Base-by-base conservation (phyloP, 2,329 filamentous ascomycete genomes). In the Neofusicoccum sp. region DNA sequence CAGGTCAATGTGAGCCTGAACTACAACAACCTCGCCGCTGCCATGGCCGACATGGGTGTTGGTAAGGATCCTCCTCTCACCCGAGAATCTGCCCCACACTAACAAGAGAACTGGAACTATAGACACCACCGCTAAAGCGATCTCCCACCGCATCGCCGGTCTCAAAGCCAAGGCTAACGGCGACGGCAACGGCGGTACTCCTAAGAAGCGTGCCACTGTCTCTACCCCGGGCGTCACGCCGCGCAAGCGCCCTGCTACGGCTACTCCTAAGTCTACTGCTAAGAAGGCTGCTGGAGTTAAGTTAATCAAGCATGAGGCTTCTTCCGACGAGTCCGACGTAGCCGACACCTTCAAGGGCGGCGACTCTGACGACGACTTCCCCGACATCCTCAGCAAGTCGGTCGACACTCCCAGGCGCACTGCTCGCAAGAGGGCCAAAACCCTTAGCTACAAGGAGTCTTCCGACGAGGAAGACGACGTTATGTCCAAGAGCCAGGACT, bases 121-220 rank as follows among this genome's bases (percentile, higher is more conserved):
- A 64, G 64, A 64, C 5, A 47, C 44, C 51, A 64, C 61, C 4
- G 20, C 61, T 12, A 65, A 65, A 28, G 64, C 63, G 1, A 43
- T 61, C 36, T 59, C 56, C 4, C 64, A 64, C 47, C 57, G 61
- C 20, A 62, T 65, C 26, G 36, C 43, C 20, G 61, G 60, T 6
- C 36, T 65, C 20, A 64, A 63, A 49, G 9, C 11, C 24, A 47
- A 56, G 8, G 33, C 51, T 26, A 56, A 49, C 11, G 31, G 43
- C 24, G 34, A 36, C 30, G 30, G 4, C 36, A 14, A n/a, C 38
- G 38, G 38, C 38, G 4, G 14, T n/a, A n/a, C n/a, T n/a, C 14
- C 38, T 5, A 40, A 16, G 7, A 45, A n/a, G 20, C 20, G 26
- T 6, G 14, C 16, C 36, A 16, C 8, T n/a, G 6, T n/a, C n/a